phyloP scores from a whole-genome alignment of 2,329 filamentous ascomycete genomes.

The Arthrobotrys megalospora region DNA sequence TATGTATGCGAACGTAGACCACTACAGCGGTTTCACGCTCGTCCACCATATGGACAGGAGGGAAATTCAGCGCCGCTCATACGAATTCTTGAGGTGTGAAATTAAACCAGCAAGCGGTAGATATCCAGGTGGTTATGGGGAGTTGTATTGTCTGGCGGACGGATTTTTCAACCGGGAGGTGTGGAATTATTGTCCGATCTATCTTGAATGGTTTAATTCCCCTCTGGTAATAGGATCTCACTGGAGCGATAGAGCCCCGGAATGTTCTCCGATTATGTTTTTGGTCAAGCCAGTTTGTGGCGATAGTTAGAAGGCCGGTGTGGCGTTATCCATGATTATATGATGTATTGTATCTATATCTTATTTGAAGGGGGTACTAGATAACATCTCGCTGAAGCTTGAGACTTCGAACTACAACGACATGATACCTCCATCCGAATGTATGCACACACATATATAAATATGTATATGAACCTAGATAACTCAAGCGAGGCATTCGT shows the following conservation, averaged over 20 bases:
- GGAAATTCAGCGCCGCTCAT: not conserved
- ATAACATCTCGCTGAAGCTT: no score
- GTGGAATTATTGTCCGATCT: slow-evolving; percentile 45
- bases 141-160: slow-evolving; percentile 46
- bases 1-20: slow-evolving; percentile 36
- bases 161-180: not conserved
- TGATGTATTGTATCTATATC: no score
- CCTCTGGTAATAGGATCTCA: slow-evolving; percentile 15
- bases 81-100: slow-evolving; percentile 28
- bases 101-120: slow-evolving; percentile 37
- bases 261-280: slow-evolving; percentile 32
- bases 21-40: slow-evolving; percentile 10
- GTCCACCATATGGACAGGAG: slow-evolving; percentile 6
- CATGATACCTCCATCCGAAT: no score
- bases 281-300: slow-evolving; percentile 48
- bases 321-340: not conserved
- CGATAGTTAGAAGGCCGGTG: not conserved
- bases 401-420: no score
- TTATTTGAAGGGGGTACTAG: no score
- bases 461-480: no score
- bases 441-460: no score
- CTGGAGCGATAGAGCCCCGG: slow-evolving; percentile 1
- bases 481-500: no score
- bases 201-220: slow-evolving; percentile 43
- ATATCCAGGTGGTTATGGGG: slow-evolving; percentile 27